Evolutionary conservation across 257 asterid species (phyloP), one percentile per base, ranked within the genome.

Genomic region (Solanum ossicruentum): DNA sequence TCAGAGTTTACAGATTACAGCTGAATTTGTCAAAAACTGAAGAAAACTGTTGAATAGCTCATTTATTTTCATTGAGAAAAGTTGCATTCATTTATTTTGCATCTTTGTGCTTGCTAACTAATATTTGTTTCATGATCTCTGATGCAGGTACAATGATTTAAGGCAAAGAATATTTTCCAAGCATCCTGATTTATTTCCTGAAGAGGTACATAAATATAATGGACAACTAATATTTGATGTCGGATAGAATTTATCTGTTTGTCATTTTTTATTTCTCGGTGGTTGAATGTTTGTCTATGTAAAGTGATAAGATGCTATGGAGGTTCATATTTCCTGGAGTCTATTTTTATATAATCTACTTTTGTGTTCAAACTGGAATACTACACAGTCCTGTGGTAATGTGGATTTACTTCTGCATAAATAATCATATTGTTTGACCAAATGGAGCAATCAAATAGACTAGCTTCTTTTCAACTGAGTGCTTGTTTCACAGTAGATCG

Each of bases 181-280:
- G 90, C 58, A 96, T 92, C 93, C 98, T 71, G 93, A 92, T 88
- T 83, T 96, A 90, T 96, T 96, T 87, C 98, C 99, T 47, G 94
- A 93, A 85, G 92, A 92, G 98, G 99, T 96, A 90, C 73, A 41
- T 57, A 61, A 88, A 84, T 28, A 21, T 84, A 51, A 28, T 65
- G 6, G 21, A 7, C 21, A 3, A 28, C 83, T 52, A 26, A 17
- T 78, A 16, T 52, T 78, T 52, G 83, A 52, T 65, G 28, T 49
- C 18, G 16, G 83, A 7, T 16, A 28, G 20, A 51, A 26, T 11
- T 16, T 4, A 26, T 78, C 28, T 28, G 17, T 78, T 52, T 52
- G 65, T 52, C 83, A 52, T 78, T 52, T 26, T 26, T 51, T 78
- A 26, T 26, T 52, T 78, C 65, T 52, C 51, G 18, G 83, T 49